Percentiles rank a stretch among this genome's conserved stretches.
These are phyloP conservation scores for Kodamaea lidongshanica DNA, from an alignment of 805 yeast species.

Conservation along the genomic window DNA sequence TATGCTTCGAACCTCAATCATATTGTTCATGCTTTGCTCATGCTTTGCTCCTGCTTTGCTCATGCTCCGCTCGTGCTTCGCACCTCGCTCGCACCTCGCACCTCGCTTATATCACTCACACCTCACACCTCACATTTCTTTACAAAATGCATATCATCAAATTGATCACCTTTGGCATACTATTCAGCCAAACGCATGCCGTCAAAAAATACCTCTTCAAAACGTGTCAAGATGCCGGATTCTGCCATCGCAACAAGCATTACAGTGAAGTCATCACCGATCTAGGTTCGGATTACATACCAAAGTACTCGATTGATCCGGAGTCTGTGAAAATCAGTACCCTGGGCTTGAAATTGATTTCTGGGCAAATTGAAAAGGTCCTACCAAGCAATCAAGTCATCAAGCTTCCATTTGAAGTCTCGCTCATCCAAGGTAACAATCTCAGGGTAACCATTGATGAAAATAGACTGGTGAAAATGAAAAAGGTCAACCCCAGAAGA, in stretches of 20 bases:
- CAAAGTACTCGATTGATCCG: conserved; percentile 23
- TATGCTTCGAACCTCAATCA: too few species aligned
- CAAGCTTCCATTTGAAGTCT: conserved; percentile 52
- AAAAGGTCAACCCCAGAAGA: conserved; percentile 30
- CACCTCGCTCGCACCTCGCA: too few species aligned
- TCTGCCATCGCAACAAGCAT: conserved; percentile 73
- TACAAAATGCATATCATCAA: neutral
- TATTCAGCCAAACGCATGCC: conserved; percentile 9
- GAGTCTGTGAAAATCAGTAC: conserved; percentile 8
- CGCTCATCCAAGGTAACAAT: conserved; percentile 49
- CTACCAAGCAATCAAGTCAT: conserved; percentile 14
- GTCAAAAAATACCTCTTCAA: conserved; percentile 69
- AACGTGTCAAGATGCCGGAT: conserved; percentile 73
- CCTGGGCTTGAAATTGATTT: conserved; percentile 24
- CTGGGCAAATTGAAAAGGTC: conserved; percentile 43
- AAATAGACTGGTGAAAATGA: conserved; percentile 22
- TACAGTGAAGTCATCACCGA: conserved; percentile 39
- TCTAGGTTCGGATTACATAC: conserved; percentile 4
- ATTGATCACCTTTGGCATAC: neutral
- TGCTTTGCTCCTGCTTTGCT: too few species aligned
- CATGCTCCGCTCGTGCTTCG: too few species aligned
- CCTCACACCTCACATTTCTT: too few species aligned
- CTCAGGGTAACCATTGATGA: conserved; percentile 68
- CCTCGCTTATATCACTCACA: too few species aligned
- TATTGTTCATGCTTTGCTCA: too few species aligned